Base-by-base conservation (phyloP, 129 eudicot genomes). In the Dittrichia graveolens region DNA sequence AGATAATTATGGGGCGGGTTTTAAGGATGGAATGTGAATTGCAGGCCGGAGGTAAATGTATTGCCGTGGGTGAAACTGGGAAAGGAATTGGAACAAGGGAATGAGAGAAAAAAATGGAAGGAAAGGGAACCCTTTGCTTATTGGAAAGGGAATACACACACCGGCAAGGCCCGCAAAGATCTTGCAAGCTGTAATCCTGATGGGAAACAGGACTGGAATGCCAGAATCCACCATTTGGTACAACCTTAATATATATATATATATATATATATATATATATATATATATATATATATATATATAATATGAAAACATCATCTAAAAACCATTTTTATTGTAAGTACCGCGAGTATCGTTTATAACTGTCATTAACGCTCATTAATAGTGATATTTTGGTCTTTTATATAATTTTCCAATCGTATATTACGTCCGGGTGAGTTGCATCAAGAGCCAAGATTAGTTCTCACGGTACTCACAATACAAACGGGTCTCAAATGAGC, bases 31-130 rank as follows among this genome's bases (percentile, higher is more conserved):
- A 35, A 16, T 38, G 35, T 48, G 40, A 43, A 34, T 58, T 77
- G 78, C 71, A 92, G 98, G 98, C 89, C 92, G 19, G 98, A 90
- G 77, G 61, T 85, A 37, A 84, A 84, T 59, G 81, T 94, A 80
- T 75, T 53, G 74, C 98, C 98, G 55, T 94, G 98, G 98, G 80
- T 76, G 56, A 37, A 71, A 18, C 38, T 87, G 69, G 78, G 69
- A 42, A 76, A 83, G 71, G 93, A 85, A 5, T 57, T 94, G 18
- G 69, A 82, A 76, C 81, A 81, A 63, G 95, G 86, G 14, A 94
- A 90, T 65, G 46, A 46, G 5, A 76, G 39, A 41, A 71, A 45
- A 3, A 81, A 85, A 56, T 94, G 98, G 98, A 46, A 15, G 34
- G 69, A 82, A 35, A 84, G 98, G 57, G 85, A 78, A 68, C 91